These are phyloP conservation scores for Alternaria ventricosa DNA, from an alignment of 2,329 filamentous ascomycete genomes.

Conservation along the genomic window DNA sequence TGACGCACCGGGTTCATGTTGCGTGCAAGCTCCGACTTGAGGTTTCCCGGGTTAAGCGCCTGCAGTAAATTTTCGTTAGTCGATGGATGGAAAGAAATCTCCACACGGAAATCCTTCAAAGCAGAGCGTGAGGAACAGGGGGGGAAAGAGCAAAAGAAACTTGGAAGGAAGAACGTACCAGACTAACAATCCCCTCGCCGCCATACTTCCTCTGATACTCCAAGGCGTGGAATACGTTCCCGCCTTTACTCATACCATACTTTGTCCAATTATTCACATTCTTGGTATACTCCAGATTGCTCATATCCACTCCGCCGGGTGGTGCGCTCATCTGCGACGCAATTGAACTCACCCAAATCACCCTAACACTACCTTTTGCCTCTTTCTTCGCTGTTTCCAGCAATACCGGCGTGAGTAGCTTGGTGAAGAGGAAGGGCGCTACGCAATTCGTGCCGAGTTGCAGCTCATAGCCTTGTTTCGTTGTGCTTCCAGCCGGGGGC, in stretches of 20 bases:
- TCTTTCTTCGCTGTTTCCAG: neutral
- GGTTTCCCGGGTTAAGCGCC: conserved; percentile 51
- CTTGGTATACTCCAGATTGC: conserved; percentile 22
- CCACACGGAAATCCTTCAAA: neutral
- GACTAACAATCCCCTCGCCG: conserved; percentile 25
- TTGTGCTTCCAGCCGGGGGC: conserved; percentile 14
- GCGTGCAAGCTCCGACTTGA: conserved; percentile 38
- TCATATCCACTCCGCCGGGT: conserved; percentile 22
- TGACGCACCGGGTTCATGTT: conserved; percentile 27
- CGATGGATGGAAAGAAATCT: neutral
- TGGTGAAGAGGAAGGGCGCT: conserved; percentile 47
- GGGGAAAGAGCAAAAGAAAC: neutral
- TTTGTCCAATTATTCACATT: conserved; percentile 12
- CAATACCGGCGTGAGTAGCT: conserved; percentile 40
- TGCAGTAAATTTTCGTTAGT: neutral
- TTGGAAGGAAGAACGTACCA: conserved; percentile 13
- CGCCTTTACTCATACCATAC: conserved; percentile 36
- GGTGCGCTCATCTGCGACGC: conserved; percentile 19
- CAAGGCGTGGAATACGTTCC: conserved; percentile 36
- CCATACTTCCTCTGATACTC: conserved; percentile 24
- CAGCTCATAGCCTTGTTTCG: conserved; percentile 21
- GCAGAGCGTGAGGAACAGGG: neutral
- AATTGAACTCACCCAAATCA: conserved; percentile 37
- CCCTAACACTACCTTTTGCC: conserved; percentile 35
- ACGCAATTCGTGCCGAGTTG: conserved; percentile 50